Percentiles rank a stretch among this genome's conserved stretches.
Evolutionary conservation across 768 basidiomycete species (phyloP).

Genomic region (Jaapia argillacea): DNA sequence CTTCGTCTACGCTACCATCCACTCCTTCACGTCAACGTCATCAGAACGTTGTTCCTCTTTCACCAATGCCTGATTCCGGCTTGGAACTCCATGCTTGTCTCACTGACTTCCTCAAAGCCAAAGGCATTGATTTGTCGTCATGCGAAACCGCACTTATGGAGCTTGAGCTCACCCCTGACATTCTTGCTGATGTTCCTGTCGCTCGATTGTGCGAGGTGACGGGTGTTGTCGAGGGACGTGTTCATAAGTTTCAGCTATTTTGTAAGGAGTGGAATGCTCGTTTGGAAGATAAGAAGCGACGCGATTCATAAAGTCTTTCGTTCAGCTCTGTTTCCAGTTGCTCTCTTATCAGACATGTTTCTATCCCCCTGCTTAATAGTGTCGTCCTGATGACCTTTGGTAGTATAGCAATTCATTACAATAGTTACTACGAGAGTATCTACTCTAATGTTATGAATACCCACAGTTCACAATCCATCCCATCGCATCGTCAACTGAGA

Average conservation of each 20-base stretch:
- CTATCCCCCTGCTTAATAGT: not conserved
- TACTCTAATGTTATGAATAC: not conserved
- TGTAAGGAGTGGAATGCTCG: slow-evolving; percentile 8
- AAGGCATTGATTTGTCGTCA: not conserved
- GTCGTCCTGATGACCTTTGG: not conserved
- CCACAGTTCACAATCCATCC: slow-evolving; percentile 2
- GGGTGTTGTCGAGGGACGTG: slow-evolving; percentile 9
- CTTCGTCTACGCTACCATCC: no score
- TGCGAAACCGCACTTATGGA: not conserved
- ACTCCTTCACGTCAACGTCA: not conserved
- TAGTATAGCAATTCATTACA: no score
- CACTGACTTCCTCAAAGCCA: not conserved
- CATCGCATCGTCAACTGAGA: slow-evolving; percentile 2
- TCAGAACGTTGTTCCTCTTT: not conserved
- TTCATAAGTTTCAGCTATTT: slow-evolving; percentile 7
- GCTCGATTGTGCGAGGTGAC: slow-evolving; percentile 9
- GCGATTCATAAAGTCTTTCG: not conserved
- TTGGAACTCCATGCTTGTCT: slow-evolving; percentile 1
- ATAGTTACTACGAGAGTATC: no score
- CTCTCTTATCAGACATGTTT: not conserved
- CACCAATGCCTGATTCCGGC: not conserved
- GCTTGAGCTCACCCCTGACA: slow-evolving; percentile 9
- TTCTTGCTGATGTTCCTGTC: slow-evolving; percentile 9
- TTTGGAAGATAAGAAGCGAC: slow-evolving; percentile 7
- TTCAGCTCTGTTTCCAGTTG: not conserved